Evolutionary conservation across 164 flowering plant genomes (phyloP), one percentile per base, ranked within the genome.

Genomic region (Umbilicus rupestris): DNA sequence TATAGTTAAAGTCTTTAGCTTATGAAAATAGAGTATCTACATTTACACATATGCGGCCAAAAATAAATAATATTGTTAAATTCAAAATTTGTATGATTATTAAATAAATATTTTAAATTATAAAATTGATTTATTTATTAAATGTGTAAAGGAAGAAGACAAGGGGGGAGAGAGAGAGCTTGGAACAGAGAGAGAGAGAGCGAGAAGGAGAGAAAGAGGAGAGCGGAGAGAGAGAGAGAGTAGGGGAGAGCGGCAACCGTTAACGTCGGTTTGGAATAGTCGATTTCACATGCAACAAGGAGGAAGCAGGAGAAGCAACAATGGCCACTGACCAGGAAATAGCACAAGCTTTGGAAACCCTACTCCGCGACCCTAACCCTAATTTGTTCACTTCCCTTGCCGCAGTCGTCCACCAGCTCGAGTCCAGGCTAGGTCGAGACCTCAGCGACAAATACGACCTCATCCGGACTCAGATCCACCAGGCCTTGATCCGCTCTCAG

Each of bases 251-350:
- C 17, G 49, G 5, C 28, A 3, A 20, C 28, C 24, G 55, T 49
- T 20, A n/a, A 49, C 1, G 5, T 49, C 11, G 5, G 44, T 41
- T 41, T 41, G 44, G 7, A 41, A 41, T 41, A 41, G 44, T 41
- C 16, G 22, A 20, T 49, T 49, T 22, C 55, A 49, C 26, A 55
- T 55, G 59, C 30, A 55, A 55, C 3, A 55, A 55, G 59, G 31
- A 50, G 28, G 5, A 28, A 50, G 22, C 28, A 31, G n/a, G n/a
- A 62, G 20, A 39, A 68, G 39, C 69, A 62, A 85, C 64, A 57
- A 85, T 82, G 87, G 87, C 72, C 74, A 68, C 85, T 24, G 97
- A 90, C 81, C 89, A 85, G 52, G 85, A 88, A 29, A 79, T 90
- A 70, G 89, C 83, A 6, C 70, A 81, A 72, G 89, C 78, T 1